Evolutionary conservation across 2,329 filamentous ascomycete species (phyloP).

Genomic region (Arthrinium phaeospermum): DNA sequence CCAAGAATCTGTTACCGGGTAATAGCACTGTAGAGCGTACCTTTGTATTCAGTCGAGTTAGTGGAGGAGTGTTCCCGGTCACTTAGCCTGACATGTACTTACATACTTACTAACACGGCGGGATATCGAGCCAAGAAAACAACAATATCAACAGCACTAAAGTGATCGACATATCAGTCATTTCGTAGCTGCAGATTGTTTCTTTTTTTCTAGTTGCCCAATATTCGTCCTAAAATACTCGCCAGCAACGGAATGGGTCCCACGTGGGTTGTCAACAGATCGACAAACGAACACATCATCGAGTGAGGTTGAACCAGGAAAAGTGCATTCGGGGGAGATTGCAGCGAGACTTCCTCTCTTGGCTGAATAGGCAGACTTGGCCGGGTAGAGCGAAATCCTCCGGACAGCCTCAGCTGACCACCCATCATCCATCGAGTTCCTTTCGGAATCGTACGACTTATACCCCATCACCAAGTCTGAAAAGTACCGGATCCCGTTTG

Average conservation of each 20-base stretch:
- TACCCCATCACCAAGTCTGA: neutral
- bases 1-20: neutral
- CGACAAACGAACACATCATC: neutral
- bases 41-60: neutral
- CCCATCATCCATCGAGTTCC: neutral
- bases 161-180: neutral
- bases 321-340: neutral
- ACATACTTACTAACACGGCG: neutral
- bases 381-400: neutral
- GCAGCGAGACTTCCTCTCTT: neutral
- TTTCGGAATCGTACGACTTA: neutral
- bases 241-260: neutral
- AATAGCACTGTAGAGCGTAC: neutral
- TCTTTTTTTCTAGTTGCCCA: neutral
- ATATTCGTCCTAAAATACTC: neutral
- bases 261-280: neutral
- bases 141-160: neutral
- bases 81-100: neutral
- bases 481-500: neutral
- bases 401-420: neutral
- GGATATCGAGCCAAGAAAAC: neutral
- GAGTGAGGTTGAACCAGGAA: neutral
- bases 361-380: neutral
- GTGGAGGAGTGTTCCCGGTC: neutral
- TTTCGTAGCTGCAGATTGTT: neutral